Percentiles rank a stretch among this genome's conserved stretches.
Evolutionary conservation across 495 filamentous ascomycete species (phyloP).

Genomic region (Daldinia decipiens): DNA sequence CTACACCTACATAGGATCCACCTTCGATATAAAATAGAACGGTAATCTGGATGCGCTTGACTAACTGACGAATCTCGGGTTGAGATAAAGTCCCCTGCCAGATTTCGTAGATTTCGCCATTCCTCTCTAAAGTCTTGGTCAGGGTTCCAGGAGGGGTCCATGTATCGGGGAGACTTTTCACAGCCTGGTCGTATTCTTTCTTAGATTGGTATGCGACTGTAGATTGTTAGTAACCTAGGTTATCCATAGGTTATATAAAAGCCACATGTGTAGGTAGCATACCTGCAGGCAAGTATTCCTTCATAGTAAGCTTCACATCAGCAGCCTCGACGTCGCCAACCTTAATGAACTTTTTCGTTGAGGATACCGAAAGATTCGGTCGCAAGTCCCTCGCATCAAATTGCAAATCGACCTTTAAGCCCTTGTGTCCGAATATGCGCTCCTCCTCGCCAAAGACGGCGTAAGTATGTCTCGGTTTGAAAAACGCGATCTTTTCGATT

Average conservation of each 20-base stretch:
- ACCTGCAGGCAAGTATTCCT: constrained; percentile 75
- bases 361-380: constrained; percentile 76
- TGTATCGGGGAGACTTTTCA: constrained; percentile 63
- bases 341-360: constrained; percentile 76
- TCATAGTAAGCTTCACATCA: constrained; percentile 72
- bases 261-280: constrained; percentile 38
- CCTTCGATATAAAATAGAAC: constrained; percentile 93
- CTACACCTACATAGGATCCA: constrained; percentile 73
- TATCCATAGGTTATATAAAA: neutral
- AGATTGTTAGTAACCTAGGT: constrained; percentile 38
- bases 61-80: constrained; percentile 67
- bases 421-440: constrained; percentile 88
- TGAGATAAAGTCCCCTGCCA: constrained; percentile 64
- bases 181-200: constrained; percentile 66
- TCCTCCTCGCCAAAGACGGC: constrained; percentile 92
- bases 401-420: constrained; percentile 75
- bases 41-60: constrained; percentile 83
- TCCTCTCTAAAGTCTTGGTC: constrained; percentile 51
- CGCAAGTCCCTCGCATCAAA: constrained; percentile 85
- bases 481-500: constrained; percentile 69
- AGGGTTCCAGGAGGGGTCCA: constrained; percentile 69
- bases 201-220: constrained; percentile 71
- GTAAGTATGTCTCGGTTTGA: constrained; percentile 90
- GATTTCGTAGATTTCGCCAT: constrained; percentile 59
- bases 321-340: constrained; percentile 75